These are phyloP conservation scores for Microdochium trichocladiopsis DNA, from an alignment of 2,329 filamentous ascomycete species.

Conservation along the genomic window DNA sequence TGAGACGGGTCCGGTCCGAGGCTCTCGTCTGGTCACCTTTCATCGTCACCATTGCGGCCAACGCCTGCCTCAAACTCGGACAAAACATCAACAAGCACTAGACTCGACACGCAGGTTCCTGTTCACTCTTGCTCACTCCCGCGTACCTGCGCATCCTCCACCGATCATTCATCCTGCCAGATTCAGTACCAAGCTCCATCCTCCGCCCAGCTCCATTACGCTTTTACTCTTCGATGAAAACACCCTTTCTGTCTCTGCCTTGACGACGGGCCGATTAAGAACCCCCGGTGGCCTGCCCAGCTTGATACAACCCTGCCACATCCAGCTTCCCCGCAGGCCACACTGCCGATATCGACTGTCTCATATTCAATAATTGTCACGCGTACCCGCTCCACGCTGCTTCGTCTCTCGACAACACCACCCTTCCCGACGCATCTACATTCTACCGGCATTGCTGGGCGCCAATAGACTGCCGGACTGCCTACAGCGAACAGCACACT, in stretches of 20 bases:
- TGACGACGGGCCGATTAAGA: background rate
- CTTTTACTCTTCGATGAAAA: background rate
- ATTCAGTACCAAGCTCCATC: background rate
- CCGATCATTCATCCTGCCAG: background rate
- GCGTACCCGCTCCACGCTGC: background rate
- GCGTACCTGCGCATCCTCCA: background rate
- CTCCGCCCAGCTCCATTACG: background rate
- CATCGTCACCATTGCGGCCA: too few relatives aligned
- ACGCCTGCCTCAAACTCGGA: too few relatives aligned
- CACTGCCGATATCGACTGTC: background rate
- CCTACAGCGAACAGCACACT: background rate
- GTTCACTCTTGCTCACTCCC: too few relatives aligned
- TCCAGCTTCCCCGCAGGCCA: background rate
- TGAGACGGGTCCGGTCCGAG: background rate
- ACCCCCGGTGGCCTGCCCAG: background rate
- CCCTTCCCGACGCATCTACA: background rate
- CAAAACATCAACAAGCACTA: slow-evolving; percentile 1
- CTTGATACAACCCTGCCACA: background rate
- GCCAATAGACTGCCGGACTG: background rate
- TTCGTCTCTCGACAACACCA: background rate
- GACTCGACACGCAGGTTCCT: too few relatives aligned
- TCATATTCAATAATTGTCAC: background rate
- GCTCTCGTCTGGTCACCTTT: background rate
- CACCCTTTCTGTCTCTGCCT: background rate
- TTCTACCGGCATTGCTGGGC: background rate